Evolutionary conservation across 1,284 basidiomycete species (phyloP).

Genomic region (Ceratobasidium sp.): DNA sequence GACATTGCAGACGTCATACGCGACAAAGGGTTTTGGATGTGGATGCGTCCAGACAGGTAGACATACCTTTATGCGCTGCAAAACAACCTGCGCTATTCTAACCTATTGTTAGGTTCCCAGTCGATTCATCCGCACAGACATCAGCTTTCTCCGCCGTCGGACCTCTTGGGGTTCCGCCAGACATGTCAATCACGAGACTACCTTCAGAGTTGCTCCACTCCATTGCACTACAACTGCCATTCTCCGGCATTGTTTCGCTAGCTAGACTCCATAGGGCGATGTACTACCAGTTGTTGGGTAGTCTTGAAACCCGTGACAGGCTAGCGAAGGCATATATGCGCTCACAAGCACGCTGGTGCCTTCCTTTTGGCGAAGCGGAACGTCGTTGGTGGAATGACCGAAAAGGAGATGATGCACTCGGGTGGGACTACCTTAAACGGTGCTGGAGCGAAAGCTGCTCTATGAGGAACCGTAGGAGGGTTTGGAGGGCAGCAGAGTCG

Average conservation of each 20-base stretch:
- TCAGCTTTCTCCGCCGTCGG: neutral
- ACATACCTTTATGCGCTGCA: neutral
- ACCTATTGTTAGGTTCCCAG: slow-evolving; percentile 8
- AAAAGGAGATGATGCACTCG: slow-evolving; percentile 20
- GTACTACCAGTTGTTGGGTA: slow-evolving; percentile 3
- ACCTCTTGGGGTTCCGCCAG: neutral
- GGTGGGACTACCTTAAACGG: slow-evolving; percentile 27
- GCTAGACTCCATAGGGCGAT: slow-evolving; percentile 2
- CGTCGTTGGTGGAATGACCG: slow-evolving; percentile 29
- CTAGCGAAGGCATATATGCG: slow-evolving; percentile 28
- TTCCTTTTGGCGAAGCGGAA: slow-evolving; percentile 25
- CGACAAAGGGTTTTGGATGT: slow-evolving; percentile 23
- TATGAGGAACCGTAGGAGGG: slow-evolving; percentile 34
- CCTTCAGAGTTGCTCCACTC: slow-evolving; percentile 3
- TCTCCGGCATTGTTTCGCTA: slow-evolving; percentile 5
- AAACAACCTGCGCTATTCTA: neutral
- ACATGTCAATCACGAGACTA: neutral
- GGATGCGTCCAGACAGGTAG: slow-evolving; percentile 39
- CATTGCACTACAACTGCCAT: neutral
- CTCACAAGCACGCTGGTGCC: slow-evolving; percentile 22
- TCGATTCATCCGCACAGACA: neutral
- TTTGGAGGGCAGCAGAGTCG: slow-evolving; percentile 31
- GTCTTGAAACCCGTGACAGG: neutral
- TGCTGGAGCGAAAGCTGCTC: slow-evolving; percentile 32
- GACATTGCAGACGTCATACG: slow-evolving; percentile 19